These are phyloP conservation scores for Leishmania tarentolae DNA, from an alignment of 208 protist species.

Conservation along the genomic window DNA sequence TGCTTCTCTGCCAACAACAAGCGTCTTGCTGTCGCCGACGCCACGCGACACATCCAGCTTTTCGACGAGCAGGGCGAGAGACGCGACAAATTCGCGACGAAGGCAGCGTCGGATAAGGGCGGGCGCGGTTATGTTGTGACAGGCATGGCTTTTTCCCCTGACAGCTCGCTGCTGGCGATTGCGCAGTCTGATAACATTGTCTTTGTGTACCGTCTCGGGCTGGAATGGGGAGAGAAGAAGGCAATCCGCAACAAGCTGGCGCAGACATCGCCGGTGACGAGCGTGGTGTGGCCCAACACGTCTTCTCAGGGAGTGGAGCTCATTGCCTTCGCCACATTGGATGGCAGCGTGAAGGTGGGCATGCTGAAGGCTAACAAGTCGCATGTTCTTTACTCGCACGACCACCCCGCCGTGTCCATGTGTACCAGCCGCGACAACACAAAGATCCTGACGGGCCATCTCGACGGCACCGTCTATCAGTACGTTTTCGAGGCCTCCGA, in stretches of 20 bases:
- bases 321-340: conserved; percentile 93
- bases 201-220: conserved; percentile 96
- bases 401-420: conserved; percentile 90
- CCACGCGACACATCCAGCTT: conserved; percentile 89
- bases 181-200: conserved; percentile 97
- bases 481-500: conserved; percentile 92
- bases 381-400: conserved; percentile 92
- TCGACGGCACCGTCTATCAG: conserved; percentile 91
- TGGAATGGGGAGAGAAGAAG: conserved; percentile 98
- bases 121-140: conserved; percentile 87
- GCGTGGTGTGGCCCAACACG: conserved; percentile 92
- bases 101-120: conserved; percentile 89
- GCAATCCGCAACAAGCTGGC: conserved; percentile 97
- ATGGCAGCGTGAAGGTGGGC: conserved; percentile 95
- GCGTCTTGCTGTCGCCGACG: conserved; percentile 91
- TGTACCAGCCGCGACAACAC: conserved; percentile 73
- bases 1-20: conserved; percentile 95
- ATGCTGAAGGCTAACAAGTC: conserved; percentile 95
- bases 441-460: conserved; percentile 90
- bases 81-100: conserved; percentile 95
- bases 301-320: conserved; percentile 92
- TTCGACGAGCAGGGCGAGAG: conserved; percentile 96
- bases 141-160: conserved; percentile 95
- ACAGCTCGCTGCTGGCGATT: conserved; percentile 95
- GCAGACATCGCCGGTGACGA: conserved; percentile 89